phyloP scores from a whole-genome alignment of 2,329 filamentous ascomycete species.

The Verticillium dahliae region DNA sequence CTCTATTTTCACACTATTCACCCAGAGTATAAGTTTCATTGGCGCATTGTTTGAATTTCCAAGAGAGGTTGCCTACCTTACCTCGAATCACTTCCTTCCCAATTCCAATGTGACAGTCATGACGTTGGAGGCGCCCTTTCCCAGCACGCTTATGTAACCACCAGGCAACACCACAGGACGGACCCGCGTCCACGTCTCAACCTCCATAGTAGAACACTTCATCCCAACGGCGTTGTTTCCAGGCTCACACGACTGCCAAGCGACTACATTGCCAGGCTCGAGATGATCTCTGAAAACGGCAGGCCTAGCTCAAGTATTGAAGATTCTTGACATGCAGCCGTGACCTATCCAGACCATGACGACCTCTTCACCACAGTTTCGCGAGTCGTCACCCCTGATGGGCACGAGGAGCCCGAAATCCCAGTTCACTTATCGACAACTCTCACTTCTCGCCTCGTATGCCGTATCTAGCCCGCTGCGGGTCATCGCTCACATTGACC shows the following conservation, averaged over 20 bases:
- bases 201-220: background rate
- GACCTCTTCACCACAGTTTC: slow-evolving; percentile 10
- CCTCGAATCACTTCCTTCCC: too few species aligned
- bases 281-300: too few species aligned
- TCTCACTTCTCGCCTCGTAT: slow-evolving; percentile 67
- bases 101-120: background rate
- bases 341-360: slow-evolving; percentile 1
- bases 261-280: too few species aligned
- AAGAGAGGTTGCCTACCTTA: too few species aligned
- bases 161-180: background rate
- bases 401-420: slow-evolving; percentile 35
- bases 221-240: too few species aligned
- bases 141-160: background rate
- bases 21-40: background rate
- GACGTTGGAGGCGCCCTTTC: background rate
- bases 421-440: slow-evolving; percentile 77
- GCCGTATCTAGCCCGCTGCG: slow-evolving; percentile 71
- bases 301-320: too few species aligned
- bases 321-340: background rate
- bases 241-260: too few species aligned
- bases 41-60: background rate
- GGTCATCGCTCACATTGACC: slow-evolving; percentile 84
- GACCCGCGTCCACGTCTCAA: too few species aligned
- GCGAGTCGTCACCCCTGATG: slow-evolving; percentile 7
- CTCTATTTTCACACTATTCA: background rate